Conservation (phyloP, 1,139 yeast genomes). For the Pichia kudriavzevii region DNA sequence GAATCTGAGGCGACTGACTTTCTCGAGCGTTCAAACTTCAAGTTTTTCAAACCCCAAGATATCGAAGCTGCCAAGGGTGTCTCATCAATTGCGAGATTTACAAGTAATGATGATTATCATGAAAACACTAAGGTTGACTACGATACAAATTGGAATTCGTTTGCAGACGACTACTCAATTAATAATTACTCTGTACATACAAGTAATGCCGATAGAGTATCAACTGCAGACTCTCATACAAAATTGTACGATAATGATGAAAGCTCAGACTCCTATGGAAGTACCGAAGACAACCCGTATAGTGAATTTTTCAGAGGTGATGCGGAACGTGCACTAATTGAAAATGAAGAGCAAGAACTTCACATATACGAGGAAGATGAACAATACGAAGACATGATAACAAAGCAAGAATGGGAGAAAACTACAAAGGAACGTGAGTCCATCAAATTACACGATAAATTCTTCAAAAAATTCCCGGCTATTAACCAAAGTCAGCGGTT, state of each 20-base stretch:
- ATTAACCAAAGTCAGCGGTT: slow-evolving; percentile 60
- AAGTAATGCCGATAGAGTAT: background rate
- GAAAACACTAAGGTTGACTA: slow-evolving; percentile 46
- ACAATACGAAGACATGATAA: slow-evolving; percentile 16
- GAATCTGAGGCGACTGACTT: slow-evolving; percentile 24
- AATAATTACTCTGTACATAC: slow-evolving; percentile 7
- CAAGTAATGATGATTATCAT: slow-evolving; percentile 30
- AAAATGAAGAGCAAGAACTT: slow-evolving; percentile 15
- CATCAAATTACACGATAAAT: slow-evolving; percentile 30
- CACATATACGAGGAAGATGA: slow-evolving; percentile 17
- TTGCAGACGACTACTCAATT: slow-evolving; percentile 32
- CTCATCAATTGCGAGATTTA: slow-evolving; percentile 55
- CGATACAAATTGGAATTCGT: slow-evolving; percentile 67
- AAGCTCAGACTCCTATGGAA: slow-evolving; percentile 13
- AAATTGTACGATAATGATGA: slow-evolving; percentile 4
- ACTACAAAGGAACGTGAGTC: slow-evolving; percentile 15
- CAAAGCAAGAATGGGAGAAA: slow-evolving; percentile 13
- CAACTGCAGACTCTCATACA: background rate
- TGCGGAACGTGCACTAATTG: slow-evolving; percentile 17
- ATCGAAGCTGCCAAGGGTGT: slow-evolving; percentile 84
- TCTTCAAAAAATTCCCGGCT: slow-evolving; percentile 38
- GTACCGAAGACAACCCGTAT: slow-evolving; percentile 13
- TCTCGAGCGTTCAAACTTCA: slow-evolving; percentile 42
- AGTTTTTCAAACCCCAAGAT: slow-evolving; percentile 76
- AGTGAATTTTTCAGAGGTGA: slow-evolving; percentile 17